Conservation (phyloP, 176 grass and related monocot genomes). For the Microstegium vimineum region DNA sequence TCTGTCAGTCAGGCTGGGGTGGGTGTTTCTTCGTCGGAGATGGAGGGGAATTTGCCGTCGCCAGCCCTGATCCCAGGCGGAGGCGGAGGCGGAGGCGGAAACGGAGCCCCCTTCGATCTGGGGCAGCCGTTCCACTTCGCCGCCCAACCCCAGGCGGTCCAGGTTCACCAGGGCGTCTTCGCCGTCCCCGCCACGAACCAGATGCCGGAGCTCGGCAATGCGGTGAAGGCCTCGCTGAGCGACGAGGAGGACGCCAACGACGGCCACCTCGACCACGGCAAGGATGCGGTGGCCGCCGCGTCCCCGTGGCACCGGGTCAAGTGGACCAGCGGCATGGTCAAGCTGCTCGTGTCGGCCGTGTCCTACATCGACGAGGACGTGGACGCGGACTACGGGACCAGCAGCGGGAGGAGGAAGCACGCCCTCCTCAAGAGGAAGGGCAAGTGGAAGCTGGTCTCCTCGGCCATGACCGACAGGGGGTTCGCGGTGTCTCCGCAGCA, state of each 20-base stretch:
- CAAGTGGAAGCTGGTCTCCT: constrained; percentile 66
- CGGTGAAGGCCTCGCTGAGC: constrained; percentile 31
- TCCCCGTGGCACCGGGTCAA: constrained; percentile 62
- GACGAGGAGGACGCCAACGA: constrained; percentile 52
- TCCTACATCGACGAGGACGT: constrained; percentile 70
- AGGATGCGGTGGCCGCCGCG: not conserved
- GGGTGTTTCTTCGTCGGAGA: not conserved
- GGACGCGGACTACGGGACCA: not conserved
- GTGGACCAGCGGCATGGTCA: constrained; percentile 74
- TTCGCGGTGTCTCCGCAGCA: constrained; percentile 61
- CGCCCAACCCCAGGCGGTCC: not conserved
- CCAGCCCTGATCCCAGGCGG: constrained; percentile 21
- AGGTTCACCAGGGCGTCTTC: constrained; percentile 15
- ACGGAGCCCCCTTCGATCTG: constrained; percentile 14
- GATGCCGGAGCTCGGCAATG: constrained; percentile 24
- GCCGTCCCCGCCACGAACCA: not conserved
- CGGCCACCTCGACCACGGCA: constrained; percentile 18
- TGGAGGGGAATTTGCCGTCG: constrained; percentile 46
- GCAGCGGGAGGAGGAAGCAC: constrained; percentile 34
- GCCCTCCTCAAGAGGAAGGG: constrained; percentile 63
- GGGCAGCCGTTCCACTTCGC: constrained; percentile 30
- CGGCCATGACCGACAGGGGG: constrained; percentile 39
- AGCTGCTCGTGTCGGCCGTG: constrained; percentile 58
- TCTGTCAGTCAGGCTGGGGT: not conserved
- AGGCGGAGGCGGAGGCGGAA: not conserved